Base-by-base conservation (phyloP, 2,329 filamentous ascomycete genomes). In the Lachnellula willkommii region DNA sequence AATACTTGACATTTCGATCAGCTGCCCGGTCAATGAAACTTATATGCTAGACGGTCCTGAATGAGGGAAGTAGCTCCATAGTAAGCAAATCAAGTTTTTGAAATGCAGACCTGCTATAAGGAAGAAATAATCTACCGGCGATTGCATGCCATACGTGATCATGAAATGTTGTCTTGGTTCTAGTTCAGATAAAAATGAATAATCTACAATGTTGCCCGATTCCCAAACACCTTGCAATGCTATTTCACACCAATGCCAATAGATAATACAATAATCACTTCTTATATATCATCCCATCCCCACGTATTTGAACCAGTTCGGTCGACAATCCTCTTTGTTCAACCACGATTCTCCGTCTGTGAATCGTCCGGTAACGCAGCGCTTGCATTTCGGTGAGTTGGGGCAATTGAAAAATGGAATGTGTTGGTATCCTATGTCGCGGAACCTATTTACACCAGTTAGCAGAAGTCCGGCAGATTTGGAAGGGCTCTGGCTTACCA, bases 401-500 rank as follows among this genome's bases (percentile, higher is more conserved):
- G 94, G 94, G 70, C 94, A 99, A 76, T 99, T 99, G 80, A 95
- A 96, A 76, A 95, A 99, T 47, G 94, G 94, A 53, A 97, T 92
- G 66, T 99, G 94, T 68, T 96, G 91, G 75, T 99, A 99, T 56
- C 94, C 94, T 64, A 99, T 97, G 71, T 99, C 94, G 53, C 93
- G 92, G 86, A 99, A 99, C 92, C 92, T 96, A 35, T 11, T 15
- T 17, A 14, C 52, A 17, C 9, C 28, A 58, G 52, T 55, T 53
- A 52, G 45, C 26, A 22, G 49, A n/a, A 47, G 57, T 4, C 15
- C 12, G 36, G 32, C 17, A 8, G 28, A 43, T 8, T 45, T 12
- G 50, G 43, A 11, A 48, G 47, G 9, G 39, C 28, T 32, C 28
- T 15, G 9, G 75, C 86, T 60, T 75, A 95, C 92, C 92, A 97